Conservation (phyloP, 371 early-diverging fungal genomes). For the Blakeslea trispora region DNA sequence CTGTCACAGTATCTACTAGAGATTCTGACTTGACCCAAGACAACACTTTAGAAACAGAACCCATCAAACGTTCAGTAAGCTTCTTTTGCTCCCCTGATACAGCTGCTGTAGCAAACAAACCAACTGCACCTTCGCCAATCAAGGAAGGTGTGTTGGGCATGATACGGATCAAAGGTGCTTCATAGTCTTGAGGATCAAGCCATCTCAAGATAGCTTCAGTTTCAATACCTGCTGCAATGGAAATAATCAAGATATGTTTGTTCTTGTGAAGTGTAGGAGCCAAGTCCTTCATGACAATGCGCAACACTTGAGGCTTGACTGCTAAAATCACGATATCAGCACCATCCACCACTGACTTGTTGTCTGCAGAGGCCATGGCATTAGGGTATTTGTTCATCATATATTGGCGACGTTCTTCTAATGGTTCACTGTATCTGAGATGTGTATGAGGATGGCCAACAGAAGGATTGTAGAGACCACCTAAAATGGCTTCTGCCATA, state of each 20-base stretch:
- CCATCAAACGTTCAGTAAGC: constrained; percentile 67
- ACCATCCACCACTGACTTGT: constrained; percentile 43
- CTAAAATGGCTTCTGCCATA: constrained; percentile 92
- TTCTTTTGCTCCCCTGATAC: constrained; percentile 64
- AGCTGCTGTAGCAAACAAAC: constrained; percentile 67
- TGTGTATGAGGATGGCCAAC: constrained; percentile 69
- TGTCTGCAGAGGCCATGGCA: constrained; percentile 46
- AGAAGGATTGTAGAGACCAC: constrained; percentile 65
- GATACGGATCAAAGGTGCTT: constrained; percentile 68
- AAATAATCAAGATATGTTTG: constrained; percentile 39
- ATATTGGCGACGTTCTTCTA: constrained; percentile 63
- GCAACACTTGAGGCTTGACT: constrained; percentile 75
- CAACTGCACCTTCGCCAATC: constrained; percentile 86
- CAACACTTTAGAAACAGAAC: constrained; percentile 71
- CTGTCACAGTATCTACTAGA: constrained; percentile 86
- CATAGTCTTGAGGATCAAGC: constrained; percentile 45
- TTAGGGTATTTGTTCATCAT: constrained; percentile 62
- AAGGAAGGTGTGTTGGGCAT: constrained; percentile 97
- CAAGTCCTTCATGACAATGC: constrained; percentile 60
- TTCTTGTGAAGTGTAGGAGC: constrained; percentile 42
- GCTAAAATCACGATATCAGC: constrained; percentile 51
- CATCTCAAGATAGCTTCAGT: constrained; percentile 71
- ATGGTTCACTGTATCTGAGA: constrained; percentile 82
- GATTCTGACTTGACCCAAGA: constrained; percentile 81
- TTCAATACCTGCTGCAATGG: constrained; percentile 66